Evolutionary conservation across 176 grass and related monocot genomes (phyloP).

Genomic region (Typha latifolia): DNA sequence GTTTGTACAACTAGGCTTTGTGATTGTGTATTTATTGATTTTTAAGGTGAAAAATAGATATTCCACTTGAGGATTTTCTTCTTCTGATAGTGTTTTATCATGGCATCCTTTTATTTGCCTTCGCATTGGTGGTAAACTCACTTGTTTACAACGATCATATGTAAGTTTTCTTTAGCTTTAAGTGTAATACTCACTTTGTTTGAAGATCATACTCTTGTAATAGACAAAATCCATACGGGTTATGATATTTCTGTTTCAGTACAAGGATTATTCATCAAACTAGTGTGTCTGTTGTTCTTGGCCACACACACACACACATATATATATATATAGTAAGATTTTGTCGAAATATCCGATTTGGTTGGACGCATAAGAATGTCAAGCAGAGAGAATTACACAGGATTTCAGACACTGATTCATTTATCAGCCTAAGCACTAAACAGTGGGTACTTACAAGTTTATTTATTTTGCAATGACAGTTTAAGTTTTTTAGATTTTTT

Average conservation of each 20-base stretch:
- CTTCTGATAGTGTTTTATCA: conserved; percentile 24
- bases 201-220: background rate
- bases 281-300: no score
- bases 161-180: background rate
- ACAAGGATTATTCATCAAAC: no score
- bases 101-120: conserved; percentile 37
- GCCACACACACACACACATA: no score
- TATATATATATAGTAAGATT: no score
- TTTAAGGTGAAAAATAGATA: conserved; percentile 29
- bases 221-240: background rate
- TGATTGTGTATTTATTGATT: conserved; percentile 35
- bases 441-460: no score
- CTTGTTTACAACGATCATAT: background rate
- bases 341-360: no score
- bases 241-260: background rate
- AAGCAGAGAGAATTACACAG: no score
- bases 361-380: no score
- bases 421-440: no score
- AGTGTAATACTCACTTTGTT: background rate
- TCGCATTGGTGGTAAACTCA: background rate
- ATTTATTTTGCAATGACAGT: no score
- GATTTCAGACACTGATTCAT: no score
- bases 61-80: conserved; percentile 23
- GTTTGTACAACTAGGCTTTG: conserved; percentile 34
- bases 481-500: no score